Conservation (phyloP, 75 land plant genomes). For the Selaginella moellendorffii region DNA sequence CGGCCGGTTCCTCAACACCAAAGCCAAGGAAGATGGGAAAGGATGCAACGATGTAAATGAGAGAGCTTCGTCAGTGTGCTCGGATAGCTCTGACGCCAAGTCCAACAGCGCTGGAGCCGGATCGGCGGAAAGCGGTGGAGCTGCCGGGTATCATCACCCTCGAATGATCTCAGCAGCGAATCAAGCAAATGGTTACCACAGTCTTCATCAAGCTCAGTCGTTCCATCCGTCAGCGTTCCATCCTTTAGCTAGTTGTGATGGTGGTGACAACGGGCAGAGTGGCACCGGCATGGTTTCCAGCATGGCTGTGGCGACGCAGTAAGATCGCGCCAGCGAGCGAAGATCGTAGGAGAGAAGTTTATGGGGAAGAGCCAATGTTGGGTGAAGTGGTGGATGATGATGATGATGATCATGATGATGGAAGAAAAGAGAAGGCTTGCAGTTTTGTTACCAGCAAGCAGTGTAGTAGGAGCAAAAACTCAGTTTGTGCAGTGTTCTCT, state of each 20-base stretch:
- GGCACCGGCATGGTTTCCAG: no score
- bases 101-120: background rate
- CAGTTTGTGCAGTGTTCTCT: no score
- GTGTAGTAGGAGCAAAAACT: no score
- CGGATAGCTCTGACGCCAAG: background rate
- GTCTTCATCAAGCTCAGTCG: conserved; percentile 14
- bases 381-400: no score
- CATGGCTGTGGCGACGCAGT: no score
- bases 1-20: conserved; percentile 30
- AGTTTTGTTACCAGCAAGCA: no score
- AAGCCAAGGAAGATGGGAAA: conserved; percentile 6
- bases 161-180: background rate
- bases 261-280: conserved; percentile 14
- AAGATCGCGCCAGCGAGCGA: no score
- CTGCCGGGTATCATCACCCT: conserved; percentile 12
- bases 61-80: background rate
- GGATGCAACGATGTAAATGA: background rate
- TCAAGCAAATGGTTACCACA: conserved; percentile 8
- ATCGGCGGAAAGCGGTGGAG: conserved; percentile 7
- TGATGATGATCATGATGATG: no score
- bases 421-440: no score
- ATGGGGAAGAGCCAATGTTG: no score
- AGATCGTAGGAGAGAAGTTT: no score
- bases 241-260: conserved; percentile 16
- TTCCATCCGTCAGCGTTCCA: conserved; percentile 21